Evolutionary conservation across 495 filamentous ascomycete species (phyloP).

Genomic region (Xylaria curta): DNA sequence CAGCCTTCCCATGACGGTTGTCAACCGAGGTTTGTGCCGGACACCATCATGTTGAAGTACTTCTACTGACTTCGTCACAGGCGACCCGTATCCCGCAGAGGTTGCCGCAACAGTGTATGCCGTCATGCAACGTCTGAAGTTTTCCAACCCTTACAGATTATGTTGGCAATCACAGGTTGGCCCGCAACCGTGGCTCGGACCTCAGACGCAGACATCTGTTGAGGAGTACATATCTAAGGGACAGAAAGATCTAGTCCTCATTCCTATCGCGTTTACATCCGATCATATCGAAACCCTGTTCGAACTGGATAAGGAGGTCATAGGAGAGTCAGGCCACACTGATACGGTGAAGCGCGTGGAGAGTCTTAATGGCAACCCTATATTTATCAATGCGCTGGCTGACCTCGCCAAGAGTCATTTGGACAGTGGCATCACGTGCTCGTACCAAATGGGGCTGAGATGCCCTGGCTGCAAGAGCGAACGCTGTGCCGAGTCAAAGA

Average conservation of each 20-base stretch:
- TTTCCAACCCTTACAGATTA: constrained; percentile 87
- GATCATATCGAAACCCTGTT: constrained; percentile 98
- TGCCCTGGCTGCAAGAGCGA: constrained; percentile 96
- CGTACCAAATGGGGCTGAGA: constrained; percentile 84
- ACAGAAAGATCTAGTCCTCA: constrained; percentile 86
- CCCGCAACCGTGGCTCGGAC: constrained; percentile 92
- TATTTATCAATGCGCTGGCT: constrained; percentile 91
- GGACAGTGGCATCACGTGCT: constrained; percentile 67
- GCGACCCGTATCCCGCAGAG: constrained; percentile 95
- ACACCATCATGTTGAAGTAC: constrained; percentile 8
- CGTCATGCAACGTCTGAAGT: constrained; percentile 87
- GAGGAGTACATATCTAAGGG: constrained; percentile 88
- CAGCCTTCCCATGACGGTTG: constrained; percentile 94
- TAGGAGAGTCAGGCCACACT: constrained; percentile 80
- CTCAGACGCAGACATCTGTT: constrained; percentile 89
- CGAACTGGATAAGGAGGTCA: constrained; percentile 95
- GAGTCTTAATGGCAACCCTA: constrained; percentile 88
- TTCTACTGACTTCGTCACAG: constrained; percentile 49
- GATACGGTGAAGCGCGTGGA: constrained; percentile 88
- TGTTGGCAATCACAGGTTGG: constrained; percentile 99
- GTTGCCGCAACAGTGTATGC: constrained; percentile 97
- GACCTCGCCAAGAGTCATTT: constrained; percentile 84
- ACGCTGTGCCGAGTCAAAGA: constrained; percentile 86
- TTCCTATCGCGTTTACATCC: constrained; percentile 97
- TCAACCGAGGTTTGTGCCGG: constrained; percentile 74